Percentiles rank a stretch among this genome's conserved stretches.
Evolutionary conservation across 352 stramenopile genomes (phyloP).

Genomic region (Phytophthora litchii): DNA sequence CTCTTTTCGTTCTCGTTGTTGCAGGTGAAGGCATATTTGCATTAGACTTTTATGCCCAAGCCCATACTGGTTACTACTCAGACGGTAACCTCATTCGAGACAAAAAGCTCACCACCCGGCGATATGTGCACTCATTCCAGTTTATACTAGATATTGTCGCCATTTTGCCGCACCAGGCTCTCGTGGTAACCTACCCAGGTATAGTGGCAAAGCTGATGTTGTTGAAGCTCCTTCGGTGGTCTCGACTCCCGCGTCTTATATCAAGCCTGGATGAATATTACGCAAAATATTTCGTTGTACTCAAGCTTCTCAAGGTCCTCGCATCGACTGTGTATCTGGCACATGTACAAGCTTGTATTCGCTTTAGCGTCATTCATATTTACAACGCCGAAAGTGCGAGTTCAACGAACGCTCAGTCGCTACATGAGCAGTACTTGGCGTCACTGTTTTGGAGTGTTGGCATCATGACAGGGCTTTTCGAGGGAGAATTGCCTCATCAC

Average conservation of each 20-base stretch:
- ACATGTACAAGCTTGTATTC: conserved; percentile 61
- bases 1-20: conserved; percentile 34
- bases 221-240: conserved; percentile 53
- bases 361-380: conserved; percentile 48
- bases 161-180: conserved; percentile 36
- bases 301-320: conserved; percentile 59
- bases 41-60: conserved; percentile 60
- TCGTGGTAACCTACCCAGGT: conserved; percentile 4
- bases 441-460: conserved; percentile 74
- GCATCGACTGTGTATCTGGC: conserved; percentile 55
- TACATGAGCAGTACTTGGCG: conserved; percentile 45
- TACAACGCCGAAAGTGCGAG: conserved; percentile 29
- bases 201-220: conserved; percentile 36
- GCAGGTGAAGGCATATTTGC: conserved; percentile 53
- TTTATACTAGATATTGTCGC: conserved; percentile 60
- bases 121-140: conserved; percentile 51
- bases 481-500: conserved; percentile 61
- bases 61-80: conserved; percentile 65
- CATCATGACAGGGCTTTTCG: conserved; percentile 67
- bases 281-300: conserved; percentile 55
- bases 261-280: conserved; percentile 63
- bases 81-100: conserved; percentile 64
- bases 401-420: conserved; percentile 3
- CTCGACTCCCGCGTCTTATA: conserved; percentile 49
- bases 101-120: conserved; percentile 34